Base-by-base conservation (phyloP, 176 grass and related monocot genomes). In the Dactylis glomerata region DNA sequence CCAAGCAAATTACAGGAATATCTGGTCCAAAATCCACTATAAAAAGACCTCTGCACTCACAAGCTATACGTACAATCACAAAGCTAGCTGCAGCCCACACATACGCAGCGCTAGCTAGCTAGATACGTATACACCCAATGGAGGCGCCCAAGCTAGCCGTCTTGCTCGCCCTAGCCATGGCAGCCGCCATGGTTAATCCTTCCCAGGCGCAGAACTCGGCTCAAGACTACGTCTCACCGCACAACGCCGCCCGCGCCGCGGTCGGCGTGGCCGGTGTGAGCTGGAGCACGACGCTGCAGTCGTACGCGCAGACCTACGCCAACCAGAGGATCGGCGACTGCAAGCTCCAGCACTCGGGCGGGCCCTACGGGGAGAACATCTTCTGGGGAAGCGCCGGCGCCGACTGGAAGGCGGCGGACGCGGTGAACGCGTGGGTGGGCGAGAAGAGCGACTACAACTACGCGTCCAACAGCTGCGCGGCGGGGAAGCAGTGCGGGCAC, bases 381-480 rank as follows among this genome's bases (percentile, higher is more conserved):
- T 84, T 65, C 77, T 38, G 9, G 58, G 90, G 90, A 5, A 0
- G 6, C 0, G 73, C 82, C 3, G 70, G 83, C 7, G 1, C 0
- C 0, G 64, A 4, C 24, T 84, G 84, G 87, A 15, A 5, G 27
- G 84, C 91, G 1, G 9, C 45, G 56, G 84, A 81, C 32, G 87
- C 91, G 9, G 84, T 92, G 8, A 4, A 7, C 0, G 0, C 13
- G 3, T 89, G 91, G 91, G 84, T 73, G 0, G 22, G 2, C 3
- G 91, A 92, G 85, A 78, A 55, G 75, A 52, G 24, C 34, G 10
- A 87, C 45, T 89, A 92, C 80, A 8, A 56, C 37, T 41, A 92
- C 33, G 63, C 5, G 9, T 33, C 33, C 63, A 92, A 92, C 76
- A n/a, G 24, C 11, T 92, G 87, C 69, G 47, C 19, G 0, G 0